A percentile compares a stretch with the other conserved stretches of the same genome.
These are phyloP conservation scores for Goffeauzyma gilvescens DNA, from an alignment of 768 basidiomycete species.

Conservation along the genomic window DNA sequence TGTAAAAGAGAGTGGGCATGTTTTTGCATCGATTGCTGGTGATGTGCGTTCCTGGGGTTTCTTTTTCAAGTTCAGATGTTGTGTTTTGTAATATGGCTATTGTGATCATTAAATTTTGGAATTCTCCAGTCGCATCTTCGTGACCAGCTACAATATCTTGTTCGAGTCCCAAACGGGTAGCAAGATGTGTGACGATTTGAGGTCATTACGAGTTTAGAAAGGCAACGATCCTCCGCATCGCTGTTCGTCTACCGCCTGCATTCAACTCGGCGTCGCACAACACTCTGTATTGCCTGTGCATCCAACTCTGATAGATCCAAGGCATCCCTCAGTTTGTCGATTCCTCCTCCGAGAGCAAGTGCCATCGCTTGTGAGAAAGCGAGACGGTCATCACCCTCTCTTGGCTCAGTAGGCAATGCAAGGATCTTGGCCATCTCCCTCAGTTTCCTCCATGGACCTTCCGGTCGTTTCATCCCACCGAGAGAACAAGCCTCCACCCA, in stretches of 20 bases:
- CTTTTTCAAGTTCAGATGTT: no score
- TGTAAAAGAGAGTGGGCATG: neutral
- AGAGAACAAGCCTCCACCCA: slow-evolving; percentile 63
- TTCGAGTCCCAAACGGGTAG: no score
- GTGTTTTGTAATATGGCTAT: no score
- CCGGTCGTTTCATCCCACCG: slow-evolving; percentile 40
- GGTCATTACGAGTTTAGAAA: no score
- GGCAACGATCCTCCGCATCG: no score
- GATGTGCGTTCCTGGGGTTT: no score
- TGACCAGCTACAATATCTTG: no score
- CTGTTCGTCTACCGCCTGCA: slow-evolving; percentile 27
- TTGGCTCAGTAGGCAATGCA: slow-evolving; percentile 32
- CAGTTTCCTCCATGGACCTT: slow-evolving; percentile 58
- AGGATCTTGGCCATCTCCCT: slow-evolving; percentile 53
- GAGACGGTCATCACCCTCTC: slow-evolving; percentile 2
- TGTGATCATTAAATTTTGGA: no score
- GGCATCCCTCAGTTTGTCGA: slow-evolving; percentile 13
- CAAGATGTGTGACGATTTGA: no score
- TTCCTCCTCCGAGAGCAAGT: slow-evolving; percentile 16
- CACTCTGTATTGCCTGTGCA: slow-evolving; percentile 15
- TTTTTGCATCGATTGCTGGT: no score
- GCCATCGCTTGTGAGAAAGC: slow-evolving; percentile 28
- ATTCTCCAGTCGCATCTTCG: no score
- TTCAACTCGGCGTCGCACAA: slow-evolving; percentile 25
- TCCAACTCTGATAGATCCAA: slow-evolving; percentile 14